A percentile compares a stretch with the other conserved stretches of the same genome.
Conservation (phyloP, 169 alveolate genomes). For the Cyclospora cayetanensis region DNA sequence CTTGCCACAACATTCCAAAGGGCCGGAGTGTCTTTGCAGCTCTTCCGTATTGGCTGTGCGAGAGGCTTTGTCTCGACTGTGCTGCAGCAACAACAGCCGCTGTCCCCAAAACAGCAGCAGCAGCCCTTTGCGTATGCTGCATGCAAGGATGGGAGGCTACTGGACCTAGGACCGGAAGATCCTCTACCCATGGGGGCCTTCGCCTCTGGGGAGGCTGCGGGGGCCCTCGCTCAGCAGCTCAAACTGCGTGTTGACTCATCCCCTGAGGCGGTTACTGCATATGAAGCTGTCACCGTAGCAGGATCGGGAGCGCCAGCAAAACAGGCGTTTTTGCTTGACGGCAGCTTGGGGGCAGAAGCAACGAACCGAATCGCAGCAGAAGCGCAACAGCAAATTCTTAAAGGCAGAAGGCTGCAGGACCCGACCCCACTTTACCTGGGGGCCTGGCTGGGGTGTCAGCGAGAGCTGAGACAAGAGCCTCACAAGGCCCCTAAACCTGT, state of each 20-base stretch:
- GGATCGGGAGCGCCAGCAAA: not conserved
- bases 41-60: conserved; percentile 57
- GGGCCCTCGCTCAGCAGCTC: conserved; percentile 49
- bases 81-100: conserved; percentile 4
- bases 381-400: not conserved
- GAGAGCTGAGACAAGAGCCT: conserved; percentile 68
- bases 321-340: not conserved
- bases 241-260: conserved; percentile 33
- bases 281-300: not conserved
- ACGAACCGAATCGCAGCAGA: not conserved
- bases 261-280: not conserved
- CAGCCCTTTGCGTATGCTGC: conserved; percentile 44
- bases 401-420: not conserved
- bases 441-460: conserved; percentile 31
- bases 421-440: conserved; percentile 16
- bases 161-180: conserved; percentile 9
- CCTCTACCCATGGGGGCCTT: conserved; percentile 55
- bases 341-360: not conserved
- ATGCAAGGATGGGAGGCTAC: conserved; percentile 40
- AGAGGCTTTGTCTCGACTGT: conserved; percentile 40
- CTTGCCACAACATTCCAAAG: conserved; percentile 39
- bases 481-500: conserved; percentile 48
- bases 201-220: conserved; percentile 50
- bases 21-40: conserved; percentile 48
- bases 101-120: conserved; percentile 18